Evolutionary conservation across 768 basidiomycete species (phyloP).

Genomic region (Lactarius tabidus): DNA sequence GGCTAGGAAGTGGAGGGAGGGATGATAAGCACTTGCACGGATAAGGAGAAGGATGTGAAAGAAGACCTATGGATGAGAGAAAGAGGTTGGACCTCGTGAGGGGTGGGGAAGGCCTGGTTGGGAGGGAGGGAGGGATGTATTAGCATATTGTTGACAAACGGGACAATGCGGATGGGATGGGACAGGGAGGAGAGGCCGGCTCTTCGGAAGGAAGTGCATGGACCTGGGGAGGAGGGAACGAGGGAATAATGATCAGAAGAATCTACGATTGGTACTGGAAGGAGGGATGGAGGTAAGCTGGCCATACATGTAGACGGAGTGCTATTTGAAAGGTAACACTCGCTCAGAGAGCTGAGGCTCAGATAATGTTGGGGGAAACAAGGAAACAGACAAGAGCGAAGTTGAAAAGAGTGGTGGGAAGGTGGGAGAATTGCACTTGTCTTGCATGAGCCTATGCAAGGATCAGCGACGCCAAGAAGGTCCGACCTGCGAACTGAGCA

Average conservation of each 20-base stretch:
- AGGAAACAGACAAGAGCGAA: too few species aligned
- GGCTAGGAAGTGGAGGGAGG: too few species aligned
- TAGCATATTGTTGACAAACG: conserved; percentile 19
- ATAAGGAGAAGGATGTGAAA: conserved; percentile 5
- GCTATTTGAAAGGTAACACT: conserved; percentile 19
- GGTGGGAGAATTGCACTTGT: too few species aligned
- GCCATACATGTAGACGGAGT: conserved; percentile 18
- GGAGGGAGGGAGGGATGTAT: conserved; percentile 7
- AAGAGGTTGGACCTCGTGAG: conserved; percentile 10
- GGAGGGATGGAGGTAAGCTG: conserved; percentile 16
- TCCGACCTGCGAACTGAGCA: too few species aligned
- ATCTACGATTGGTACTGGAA: conserved; percentile 20
- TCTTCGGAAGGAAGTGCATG: conserved; percentile 16
- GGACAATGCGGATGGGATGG: conserved; percentile 15
- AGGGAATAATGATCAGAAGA: conserved; percentile 21
- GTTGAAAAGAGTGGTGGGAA: too few species aligned
- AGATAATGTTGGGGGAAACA: too few species aligned
- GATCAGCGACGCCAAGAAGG: too few species aligned
- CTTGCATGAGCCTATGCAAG: too few species aligned
- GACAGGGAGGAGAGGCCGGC: conserved; percentile 16
- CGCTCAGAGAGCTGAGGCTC: conserved; percentile 26
- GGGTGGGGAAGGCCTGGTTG: conserved; percentile 16
- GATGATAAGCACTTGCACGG: conserved; percentile 19
- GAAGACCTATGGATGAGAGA: neutral
- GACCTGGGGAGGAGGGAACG: conserved; percentile 16